Evolutionary conservation across 2,329 filamentous ascomycete genomes (phyloP).

Genomic region (Capronia coronata): DNA sequence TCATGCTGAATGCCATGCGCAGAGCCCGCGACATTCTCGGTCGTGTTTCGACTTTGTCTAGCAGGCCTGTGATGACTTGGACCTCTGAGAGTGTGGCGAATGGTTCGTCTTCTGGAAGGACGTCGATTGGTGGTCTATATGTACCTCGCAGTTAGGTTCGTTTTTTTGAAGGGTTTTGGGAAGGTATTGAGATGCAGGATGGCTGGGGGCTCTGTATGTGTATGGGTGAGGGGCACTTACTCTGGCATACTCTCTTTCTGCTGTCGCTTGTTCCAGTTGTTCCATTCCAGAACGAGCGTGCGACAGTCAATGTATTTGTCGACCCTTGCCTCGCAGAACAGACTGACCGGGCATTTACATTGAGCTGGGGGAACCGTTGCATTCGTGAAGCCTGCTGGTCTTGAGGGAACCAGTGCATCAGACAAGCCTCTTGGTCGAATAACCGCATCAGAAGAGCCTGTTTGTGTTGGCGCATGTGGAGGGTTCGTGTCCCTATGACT

Average conservation of each 20-base stretch:
- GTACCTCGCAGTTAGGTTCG: no score
- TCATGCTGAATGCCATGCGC: not conserved
- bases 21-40: not conserved
- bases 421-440: no score
- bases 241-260: not conserved
- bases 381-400: no score
- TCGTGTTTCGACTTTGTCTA: conserved; percentile 6
- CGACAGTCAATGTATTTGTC: conserved; percentile 20
- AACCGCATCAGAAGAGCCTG: no score
- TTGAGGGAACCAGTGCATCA: no score
- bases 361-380: not conserved
- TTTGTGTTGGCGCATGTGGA: no score
- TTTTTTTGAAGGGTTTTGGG: no score
- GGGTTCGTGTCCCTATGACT: no score
- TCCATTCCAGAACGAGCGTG: conserved; percentile 14
- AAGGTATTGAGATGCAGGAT: not conserved
- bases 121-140: conserved; percentile 4
- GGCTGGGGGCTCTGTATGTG: not conserved
- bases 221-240: conserved; percentile 7
- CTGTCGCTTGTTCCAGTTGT: conserved; percentile 8
- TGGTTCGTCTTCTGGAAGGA: conserved; percentile 5
- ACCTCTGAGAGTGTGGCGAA: conserved; percentile 6
- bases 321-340: conserved; percentile 9
- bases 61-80: not conserved
- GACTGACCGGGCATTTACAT: conserved; percentile 19